Conservation (phyloP, 768 basidiomycete species). For the Strobilomyces dryophilus region DNA sequence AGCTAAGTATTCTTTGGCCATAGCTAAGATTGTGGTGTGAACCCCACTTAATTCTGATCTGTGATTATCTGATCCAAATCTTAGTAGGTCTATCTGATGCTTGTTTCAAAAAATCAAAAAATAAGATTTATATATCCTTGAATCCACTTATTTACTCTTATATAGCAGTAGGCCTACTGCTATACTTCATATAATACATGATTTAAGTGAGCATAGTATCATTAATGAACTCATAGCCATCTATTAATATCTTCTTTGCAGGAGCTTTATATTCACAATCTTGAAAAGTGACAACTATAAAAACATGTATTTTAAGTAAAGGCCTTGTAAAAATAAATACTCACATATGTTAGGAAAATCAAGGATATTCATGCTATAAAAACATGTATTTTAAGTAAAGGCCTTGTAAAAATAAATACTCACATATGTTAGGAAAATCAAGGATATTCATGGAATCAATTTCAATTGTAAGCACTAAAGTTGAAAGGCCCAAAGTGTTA, state of each 20-base stretch:
- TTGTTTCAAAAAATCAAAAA: conserved; percentile 40
- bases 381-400: too few species aligned
- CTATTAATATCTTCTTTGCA: conserved; percentile 62
- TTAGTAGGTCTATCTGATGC: conserved; percentile 33
- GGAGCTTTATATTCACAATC: conserved; percentile 38
- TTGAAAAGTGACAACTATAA: conserved; percentile 37
- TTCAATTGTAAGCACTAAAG: conserved; percentile 54
- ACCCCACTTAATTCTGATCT: conserved; percentile 51
- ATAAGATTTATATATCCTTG: conserved; percentile 58
- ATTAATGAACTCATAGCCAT: conserved; percentile 72
- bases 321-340: conserved; percentile 6
- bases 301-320: background rate
- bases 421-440: conserved; percentile 51
- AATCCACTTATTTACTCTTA: conserved; percentile 58
- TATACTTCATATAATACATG: conserved; percentile 30
- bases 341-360: conserved; percentile 51
- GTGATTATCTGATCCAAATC: conserved; percentile 62
- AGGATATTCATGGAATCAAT: conserved; percentile 48
- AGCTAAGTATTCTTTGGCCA: conserved; percentile 60
- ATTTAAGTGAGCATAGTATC: conserved; percentile 45
- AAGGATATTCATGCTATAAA: conserved; percentile 44
- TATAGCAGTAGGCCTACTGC: conserved; percentile 46
- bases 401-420: conserved; percentile 7
- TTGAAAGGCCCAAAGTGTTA: conserved; percentile 67
- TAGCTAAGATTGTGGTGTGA: conserved; percentile 14